These are phyloP conservation scores for Craspedostauros australis DNA, from an alignment of 108 stramenopile species.

Conservation along the genomic window DNA sequence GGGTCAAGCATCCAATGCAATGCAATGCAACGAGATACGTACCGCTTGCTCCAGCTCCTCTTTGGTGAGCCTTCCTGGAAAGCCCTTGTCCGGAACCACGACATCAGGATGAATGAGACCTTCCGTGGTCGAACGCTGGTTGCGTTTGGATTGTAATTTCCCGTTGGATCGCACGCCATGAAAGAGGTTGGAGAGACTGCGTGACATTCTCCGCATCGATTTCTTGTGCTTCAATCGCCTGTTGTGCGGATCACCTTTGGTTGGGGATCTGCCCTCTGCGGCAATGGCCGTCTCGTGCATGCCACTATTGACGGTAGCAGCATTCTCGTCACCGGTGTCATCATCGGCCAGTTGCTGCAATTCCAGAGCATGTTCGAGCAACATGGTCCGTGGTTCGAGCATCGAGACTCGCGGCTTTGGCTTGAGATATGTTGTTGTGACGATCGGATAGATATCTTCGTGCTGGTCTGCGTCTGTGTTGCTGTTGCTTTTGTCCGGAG, in stretches of 20 bases:
- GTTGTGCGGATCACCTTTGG: too few relatives aligned
- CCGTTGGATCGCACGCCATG: too few relatives aligned
- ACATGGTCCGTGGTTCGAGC: conserved; percentile 1
- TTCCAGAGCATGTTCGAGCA: neutral
- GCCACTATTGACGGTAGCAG: too few relatives aligned
- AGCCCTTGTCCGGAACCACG: conserved; percentile 7
- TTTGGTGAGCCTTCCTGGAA: conserved; percentile 20
- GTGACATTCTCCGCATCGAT: neutral
- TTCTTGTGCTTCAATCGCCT: neutral
- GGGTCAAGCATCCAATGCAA: too few relatives aligned
- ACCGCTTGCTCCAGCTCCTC: conserved; percentile 6
- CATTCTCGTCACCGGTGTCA: neutral
- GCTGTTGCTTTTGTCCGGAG: too few relatives aligned
- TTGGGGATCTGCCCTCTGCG: too few relatives aligned
- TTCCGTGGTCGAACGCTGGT: neutral
- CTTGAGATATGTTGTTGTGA: conserved; percentile 1
- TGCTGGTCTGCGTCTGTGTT: too few relatives aligned
- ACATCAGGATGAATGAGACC: neutral
- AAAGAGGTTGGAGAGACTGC: too few relatives aligned
- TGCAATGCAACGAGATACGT: too few relatives aligned
- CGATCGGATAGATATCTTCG: conserved; percentile 2
- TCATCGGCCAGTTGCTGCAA: neutral
- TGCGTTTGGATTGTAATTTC: too few relatives aligned
- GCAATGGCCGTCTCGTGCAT: too few relatives aligned
- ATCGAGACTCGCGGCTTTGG: neutral